A percentile compares a stretch with the other conserved stretches of the same genome.
phyloP scores from a whole-genome alignment of 805 yeast species.

The Saccharomycopsis javanensis region DNA sequence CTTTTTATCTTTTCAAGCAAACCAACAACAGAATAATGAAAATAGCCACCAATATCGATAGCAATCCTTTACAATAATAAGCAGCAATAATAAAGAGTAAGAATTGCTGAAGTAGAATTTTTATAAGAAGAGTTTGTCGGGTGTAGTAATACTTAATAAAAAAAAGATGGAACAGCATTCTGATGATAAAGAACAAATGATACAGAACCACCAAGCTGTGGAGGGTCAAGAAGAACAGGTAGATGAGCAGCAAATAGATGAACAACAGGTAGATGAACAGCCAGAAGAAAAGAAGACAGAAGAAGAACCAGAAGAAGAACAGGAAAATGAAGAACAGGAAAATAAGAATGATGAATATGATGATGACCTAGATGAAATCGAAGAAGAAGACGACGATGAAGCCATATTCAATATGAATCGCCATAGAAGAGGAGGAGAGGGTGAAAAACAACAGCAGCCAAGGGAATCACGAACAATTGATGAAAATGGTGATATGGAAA shows the following conservation, averaged over 20 bases:
- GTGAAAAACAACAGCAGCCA: conserved; percentile 17
- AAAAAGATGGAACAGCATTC: background rate
- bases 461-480: conserved; percentile 21
- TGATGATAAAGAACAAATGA: background rate
- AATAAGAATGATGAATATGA: background rate
- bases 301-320: conserved; percentile 16
- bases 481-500: conserved; percentile 22
- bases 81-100: too few species aligned
- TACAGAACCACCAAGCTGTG: background rate
- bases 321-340: conserved; percentile 7
- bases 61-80: background rate
- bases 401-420: conserved; percentile 7
- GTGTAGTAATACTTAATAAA: too few species aligned
- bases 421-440: conserved; percentile 5
- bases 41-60: background rate
- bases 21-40: background rate
- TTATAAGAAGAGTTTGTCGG: too few species aligned
- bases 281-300: conserved; percentile 5
- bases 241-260: conserved; percentile 18
- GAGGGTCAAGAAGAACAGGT: background rate
- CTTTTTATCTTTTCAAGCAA: background rate
- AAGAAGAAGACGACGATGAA: conserved; percentile 19
- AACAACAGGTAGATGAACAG: conserved; percentile 2
- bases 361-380: conserved; percentile 26
- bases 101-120: background rate